Evolutionary conservation across 2,329 filamentous ascomycete species (phyloP).

Genomic region (Hymenoscyphus repandus): DNA sequence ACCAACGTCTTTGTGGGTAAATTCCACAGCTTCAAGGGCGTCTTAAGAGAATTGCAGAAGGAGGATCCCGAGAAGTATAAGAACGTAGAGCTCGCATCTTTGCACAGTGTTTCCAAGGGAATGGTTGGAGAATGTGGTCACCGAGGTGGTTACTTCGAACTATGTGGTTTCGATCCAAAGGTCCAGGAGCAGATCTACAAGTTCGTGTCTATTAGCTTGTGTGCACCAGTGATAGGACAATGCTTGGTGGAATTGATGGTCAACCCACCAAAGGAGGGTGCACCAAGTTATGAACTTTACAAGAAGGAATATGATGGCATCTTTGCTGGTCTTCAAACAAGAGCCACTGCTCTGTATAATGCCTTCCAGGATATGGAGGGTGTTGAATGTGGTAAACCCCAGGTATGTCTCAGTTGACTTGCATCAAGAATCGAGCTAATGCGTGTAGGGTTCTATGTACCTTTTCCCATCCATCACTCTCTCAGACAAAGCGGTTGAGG

Average conservation of each 20-base stretch:
- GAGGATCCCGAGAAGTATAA: conserved; percentile 72
- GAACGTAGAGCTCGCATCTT: conserved; percentile 78
- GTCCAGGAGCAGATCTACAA: conserved; percentile 97
- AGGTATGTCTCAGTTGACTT: conserved; percentile 38
- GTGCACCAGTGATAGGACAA: conserved; percentile 90
- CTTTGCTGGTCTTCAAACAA: conserved; percentile 69
- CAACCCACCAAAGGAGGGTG: conserved; percentile 80
- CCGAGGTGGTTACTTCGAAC: conserved; percentile 95
- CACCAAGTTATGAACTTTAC: conserved; percentile 81
- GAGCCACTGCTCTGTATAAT: conserved; percentile 80
- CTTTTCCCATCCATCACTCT: conserved; percentile 92
- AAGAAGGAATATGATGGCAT: conserved; percentile 79
- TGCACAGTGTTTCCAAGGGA: conserved; percentile 94
- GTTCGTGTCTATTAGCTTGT: conserved; percentile 95
- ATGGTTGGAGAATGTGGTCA: conserved; percentile 99
- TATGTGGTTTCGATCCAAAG: conserved; percentile 78
- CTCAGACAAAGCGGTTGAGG: conserved; percentile 68
- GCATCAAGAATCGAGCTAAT: conserved; percentile 6
- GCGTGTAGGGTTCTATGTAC: conserved; percentile 82
- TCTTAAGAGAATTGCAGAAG: conserved; percentile 75
- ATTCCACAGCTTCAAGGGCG: conserved; percentile 94
- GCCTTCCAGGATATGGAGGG: conserved; percentile 95
- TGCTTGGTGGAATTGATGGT: conserved; percentile 98
- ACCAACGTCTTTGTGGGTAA: conserved; percentile 95
- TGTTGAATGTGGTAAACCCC: conserved; percentile 81